phyloP scores from a whole-genome alignment of 164 flowering plant genomes.

The Magnolia changhungtana region DNA sequence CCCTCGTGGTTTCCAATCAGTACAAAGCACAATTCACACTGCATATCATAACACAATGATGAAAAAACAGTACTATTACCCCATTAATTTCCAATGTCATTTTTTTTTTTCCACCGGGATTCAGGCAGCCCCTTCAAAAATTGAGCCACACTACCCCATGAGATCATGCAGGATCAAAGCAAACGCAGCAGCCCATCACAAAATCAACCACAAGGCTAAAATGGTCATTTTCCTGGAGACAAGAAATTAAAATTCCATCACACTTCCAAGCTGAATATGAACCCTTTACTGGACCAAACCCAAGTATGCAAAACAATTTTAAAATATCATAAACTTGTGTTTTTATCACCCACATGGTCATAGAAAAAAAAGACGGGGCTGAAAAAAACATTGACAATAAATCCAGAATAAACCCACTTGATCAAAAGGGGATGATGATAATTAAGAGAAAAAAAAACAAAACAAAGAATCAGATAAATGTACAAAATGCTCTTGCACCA shows the following conservation, averaged over 20 bases:
- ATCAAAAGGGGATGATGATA: not conserved
- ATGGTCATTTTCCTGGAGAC: not conserved
- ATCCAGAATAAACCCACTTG: not conserved
- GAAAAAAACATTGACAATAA: constrained; percentile 1
- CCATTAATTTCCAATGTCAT: too few relatives aligned
- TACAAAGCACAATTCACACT: too few relatives aligned
- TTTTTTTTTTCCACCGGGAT: not conserved
- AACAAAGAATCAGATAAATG: constrained; percentile 13
- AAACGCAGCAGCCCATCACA: not conserved
- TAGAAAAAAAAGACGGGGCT: not conserved
- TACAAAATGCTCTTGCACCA: constrained; percentile 12
- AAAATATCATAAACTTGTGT: not conserved
- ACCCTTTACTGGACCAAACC: not conserved
- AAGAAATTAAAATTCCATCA: not conserved
- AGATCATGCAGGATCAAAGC: not conserved
- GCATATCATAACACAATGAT: too few relatives aligned
- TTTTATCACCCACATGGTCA: not conserved
- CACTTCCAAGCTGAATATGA: not conserved
- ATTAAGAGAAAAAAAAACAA: not conserved
- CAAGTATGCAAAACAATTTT: not conserved
- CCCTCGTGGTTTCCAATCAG: too few relatives aligned
- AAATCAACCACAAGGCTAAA: not conserved
- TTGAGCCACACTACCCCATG: not conserved
- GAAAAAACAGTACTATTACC: too few relatives aligned
- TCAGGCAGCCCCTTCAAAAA: not conserved